A percentile compares a stretch with the other conserved stretches of the same genome.
Conservation (phyloP, 2,329 filamentous ascomycete genomes). For the Sordariomycetes sp. region DNA sequence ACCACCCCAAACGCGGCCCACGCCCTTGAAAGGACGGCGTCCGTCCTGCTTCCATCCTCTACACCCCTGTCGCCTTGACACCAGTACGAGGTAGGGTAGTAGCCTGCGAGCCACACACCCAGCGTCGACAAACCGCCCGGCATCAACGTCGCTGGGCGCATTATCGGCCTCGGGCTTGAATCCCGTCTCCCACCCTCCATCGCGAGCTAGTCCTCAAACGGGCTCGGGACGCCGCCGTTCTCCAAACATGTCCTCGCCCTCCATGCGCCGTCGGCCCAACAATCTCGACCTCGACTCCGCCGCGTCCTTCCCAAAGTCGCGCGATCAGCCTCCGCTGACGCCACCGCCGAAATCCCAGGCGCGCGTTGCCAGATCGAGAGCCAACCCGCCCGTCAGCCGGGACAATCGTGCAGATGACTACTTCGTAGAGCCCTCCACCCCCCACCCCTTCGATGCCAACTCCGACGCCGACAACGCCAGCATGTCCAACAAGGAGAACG, state of each 20-base stretch:
- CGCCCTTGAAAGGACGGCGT: too few relatives aligned
- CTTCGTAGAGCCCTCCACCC: conserved; percentile 21
- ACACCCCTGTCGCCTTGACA: not conserved
- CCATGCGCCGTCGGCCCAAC: conserved; percentile 9
- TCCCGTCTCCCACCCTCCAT: not conserved
- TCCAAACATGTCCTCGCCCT: conserved; percentile 5
- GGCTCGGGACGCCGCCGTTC: not conserved
- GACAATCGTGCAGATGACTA: conserved; percentile 17
- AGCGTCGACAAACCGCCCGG: not conserved
- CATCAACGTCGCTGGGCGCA: not conserved
- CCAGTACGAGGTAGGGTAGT: not conserved
- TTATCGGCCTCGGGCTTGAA: not conserved
- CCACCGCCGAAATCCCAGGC: not conserved
- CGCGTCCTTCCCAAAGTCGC: conserved; percentile 2
- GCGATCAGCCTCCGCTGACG: not conserved
- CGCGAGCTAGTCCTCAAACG: not conserved
- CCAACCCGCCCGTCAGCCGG: conserved; percentile 5
- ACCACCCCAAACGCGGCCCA: too few relatives aligned
- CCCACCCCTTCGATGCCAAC: conserved; percentile 15
- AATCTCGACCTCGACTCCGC: conserved; percentile 10
- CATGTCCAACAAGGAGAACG: conserved; percentile 16
- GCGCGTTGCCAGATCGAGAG: conserved; percentile 1
- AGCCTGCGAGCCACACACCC: not conserved
- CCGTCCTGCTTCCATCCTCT: too few relatives aligned
- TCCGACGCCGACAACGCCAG: conserved; percentile 13